Conservation (phyloP, 202 grass and related monocot species). For the Carex sylvatica region DNA sequence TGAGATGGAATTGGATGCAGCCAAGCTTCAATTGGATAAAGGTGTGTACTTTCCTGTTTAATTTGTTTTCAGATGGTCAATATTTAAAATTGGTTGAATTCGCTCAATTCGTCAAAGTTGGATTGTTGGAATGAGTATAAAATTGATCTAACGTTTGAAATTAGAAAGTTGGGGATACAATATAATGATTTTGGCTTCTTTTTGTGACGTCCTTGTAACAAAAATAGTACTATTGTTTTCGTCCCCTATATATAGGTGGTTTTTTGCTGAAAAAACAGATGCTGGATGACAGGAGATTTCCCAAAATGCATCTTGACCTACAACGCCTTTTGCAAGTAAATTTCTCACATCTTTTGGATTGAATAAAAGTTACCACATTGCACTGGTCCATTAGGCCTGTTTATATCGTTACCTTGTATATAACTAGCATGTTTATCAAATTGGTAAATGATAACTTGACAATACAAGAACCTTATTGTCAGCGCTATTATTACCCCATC, state of each 20-base stretch:
- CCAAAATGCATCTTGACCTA: slow-evolving; percentile 95
- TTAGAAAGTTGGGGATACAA: background rate
- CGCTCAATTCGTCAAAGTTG: background rate
- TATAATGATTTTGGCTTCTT: background rate
- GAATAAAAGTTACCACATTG: background rate
- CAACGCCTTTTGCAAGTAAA: slow-evolving; percentile 87
- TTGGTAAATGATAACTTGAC: background rate
- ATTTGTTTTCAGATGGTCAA: background rate
- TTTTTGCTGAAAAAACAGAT: slow-evolving; percentile 76
- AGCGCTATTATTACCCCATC: background rate
- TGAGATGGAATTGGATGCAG: slow-evolving; percentile 83
- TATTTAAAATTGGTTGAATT: background rate
- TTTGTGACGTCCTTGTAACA: background rate
- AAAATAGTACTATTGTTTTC: slow-evolving; percentile 7
- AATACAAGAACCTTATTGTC: background rate
- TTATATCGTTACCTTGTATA: background rate
- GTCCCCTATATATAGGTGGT: slow-evolving; percentile 54
- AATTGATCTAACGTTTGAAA: background rate
- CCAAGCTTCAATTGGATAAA: slow-evolving; percentile 89
- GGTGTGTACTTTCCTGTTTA: slow-evolving; percentile 39
- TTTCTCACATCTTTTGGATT: slow-evolving; percentile 1
- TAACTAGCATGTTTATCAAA: background rate
- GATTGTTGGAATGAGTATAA: slow-evolving; percentile 16
- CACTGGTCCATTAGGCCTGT: background rate
- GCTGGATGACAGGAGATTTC: slow-evolving; percentile 89